phyloP scores from a whole-genome alignment of 1,284 basidiomycete genomes.

The Pseudozyma sp. region DNA sequence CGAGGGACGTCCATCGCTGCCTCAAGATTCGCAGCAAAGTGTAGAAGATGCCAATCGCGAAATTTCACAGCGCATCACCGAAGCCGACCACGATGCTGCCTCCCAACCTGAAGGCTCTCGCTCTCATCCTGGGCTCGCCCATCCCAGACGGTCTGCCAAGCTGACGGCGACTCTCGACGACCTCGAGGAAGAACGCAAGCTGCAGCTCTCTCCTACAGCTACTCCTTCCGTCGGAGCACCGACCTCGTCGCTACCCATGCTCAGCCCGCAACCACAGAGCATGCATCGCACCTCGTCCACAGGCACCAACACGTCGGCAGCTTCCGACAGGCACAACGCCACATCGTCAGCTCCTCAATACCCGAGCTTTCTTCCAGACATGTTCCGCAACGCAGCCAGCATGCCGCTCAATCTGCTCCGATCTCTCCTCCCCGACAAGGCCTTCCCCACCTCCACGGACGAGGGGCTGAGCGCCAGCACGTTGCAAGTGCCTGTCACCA shows the following conservation, averaged over 20 bases:
- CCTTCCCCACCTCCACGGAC: constrained; percentile 36
- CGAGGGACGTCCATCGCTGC: constrained; percentile 21
- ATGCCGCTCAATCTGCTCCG: constrained; percentile 45
- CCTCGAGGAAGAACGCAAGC: constrained; percentile 29
- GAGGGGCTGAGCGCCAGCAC: constrained; percentile 53
- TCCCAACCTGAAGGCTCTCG: constrained; percentile 1
- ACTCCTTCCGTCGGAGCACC: neutral
- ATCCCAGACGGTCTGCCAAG: constrained; percentile 19
- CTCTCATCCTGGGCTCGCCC: constrained; percentile 12
- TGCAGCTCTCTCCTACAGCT: constrained; percentile 30
- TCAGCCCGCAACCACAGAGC: constrained; percentile 15
- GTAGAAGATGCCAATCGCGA: constrained; percentile 38
- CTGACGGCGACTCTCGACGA: constrained; percentile 22
- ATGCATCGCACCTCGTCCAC: constrained; percentile 34
- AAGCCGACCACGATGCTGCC: constrained; percentile 27
- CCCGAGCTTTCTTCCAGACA: constrained; percentile 29
- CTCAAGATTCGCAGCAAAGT: constrained; percentile 38
- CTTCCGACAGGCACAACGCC: constrained; percentile 20
- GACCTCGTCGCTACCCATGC: constrained; percentile 11
- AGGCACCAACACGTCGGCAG: constrained; percentile 26
- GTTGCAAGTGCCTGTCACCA: constrained; percentile 55
- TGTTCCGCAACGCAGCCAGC: constrained; percentile 33
- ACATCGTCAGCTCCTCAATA: neutral
- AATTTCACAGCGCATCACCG: constrained; percentile 34
- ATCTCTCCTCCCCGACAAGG: constrained; percentile 49